A percentile compares a stretch with the other conserved stretches of the same genome.
Conservation (phyloP, 2,329 filamentous ascomycete genomes). For the Sarocladium strictum region DNA sequence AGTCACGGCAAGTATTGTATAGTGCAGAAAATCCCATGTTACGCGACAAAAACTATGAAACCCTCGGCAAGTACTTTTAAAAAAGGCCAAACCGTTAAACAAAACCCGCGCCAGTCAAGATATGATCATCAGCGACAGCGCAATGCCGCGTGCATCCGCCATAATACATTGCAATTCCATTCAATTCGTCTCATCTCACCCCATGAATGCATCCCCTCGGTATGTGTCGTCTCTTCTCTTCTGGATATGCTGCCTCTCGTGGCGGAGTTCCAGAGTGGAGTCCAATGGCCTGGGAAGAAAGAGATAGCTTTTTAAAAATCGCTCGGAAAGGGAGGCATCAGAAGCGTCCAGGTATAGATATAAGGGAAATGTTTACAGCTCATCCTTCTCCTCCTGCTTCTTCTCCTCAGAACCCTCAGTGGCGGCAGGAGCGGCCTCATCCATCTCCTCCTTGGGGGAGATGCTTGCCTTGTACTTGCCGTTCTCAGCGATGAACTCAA, state of each 20-base stretch:
- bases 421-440: constrained; percentile 49
- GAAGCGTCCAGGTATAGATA: not conserved
- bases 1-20: no score
- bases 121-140: constrained; percentile 2
- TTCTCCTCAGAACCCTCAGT: constrained; percentile 41
- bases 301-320: not conserved
- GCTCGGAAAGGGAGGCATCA: not conserved
- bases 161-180: constrained; percentile 1
- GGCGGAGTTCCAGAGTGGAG: not conserved
- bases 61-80: constrained; percentile 4
- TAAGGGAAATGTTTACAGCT: constrained; percentile 56
- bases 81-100: not conserved
- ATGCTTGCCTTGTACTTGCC: constrained; percentile 81
- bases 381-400: constrained; percentile 50
- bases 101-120: constrained; percentile 6
- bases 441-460: constrained; percentile 46
- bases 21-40: constrained; percentile 4
- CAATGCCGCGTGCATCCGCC: not conserved
- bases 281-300: not conserved
- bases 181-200: not conserved
- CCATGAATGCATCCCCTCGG: not conserved
- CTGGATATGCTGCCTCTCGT: not conserved
- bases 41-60: constrained; percentile 4
- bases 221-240: not conserved
- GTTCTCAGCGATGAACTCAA: constrained; percentile 89